A percentile compares a stretch with the other conserved stretches of the same genome.
Evolutionary conservation across 208 protist species (phyloP).

Genomic region (Trypanosoma platydactyli): DNA sequence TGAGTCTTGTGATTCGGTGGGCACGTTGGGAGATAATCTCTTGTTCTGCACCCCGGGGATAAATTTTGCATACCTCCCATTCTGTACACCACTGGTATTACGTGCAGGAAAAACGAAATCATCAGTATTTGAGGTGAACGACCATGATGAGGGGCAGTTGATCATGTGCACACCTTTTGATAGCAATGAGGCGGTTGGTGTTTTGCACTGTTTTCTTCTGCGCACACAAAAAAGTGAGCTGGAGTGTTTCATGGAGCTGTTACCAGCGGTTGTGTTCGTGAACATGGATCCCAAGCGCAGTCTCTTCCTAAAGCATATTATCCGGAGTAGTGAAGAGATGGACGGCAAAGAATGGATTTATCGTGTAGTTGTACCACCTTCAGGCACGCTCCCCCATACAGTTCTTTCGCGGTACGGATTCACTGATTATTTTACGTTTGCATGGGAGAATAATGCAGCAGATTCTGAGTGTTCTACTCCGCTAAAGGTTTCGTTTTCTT

Average conservation of each 20-base stretch:
- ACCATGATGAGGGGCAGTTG: constrained; percentile 13
- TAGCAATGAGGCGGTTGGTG: neutral
- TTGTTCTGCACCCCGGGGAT: constrained; percentile 9
- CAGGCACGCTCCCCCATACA: constrained; percentile 14
- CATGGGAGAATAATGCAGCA: constrained; percentile 14
- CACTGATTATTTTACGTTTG: constrained; percentile 44
- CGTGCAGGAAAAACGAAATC: constrained; percentile 5
- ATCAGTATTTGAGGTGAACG: constrained; percentile 22
- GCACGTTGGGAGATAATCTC: constrained; percentile 18
- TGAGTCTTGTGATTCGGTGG: constrained; percentile 25
- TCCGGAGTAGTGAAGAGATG: neutral
- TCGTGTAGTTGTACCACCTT: constrained; percentile 10
- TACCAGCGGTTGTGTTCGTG: constrained; percentile 20
- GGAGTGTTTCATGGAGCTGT: constrained; percentile 15
- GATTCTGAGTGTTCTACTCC: neutral
- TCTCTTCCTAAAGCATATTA: constrained; percentile 20
- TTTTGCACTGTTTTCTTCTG: constrained; percentile 24
- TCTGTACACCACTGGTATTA: constrained; percentile 16
- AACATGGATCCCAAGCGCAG: constrained; percentile 14
- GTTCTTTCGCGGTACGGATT: constrained; percentile 39
- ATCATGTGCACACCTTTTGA: constrained; percentile 5
- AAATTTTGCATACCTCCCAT: constrained; percentile 35
- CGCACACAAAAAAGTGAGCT: neutral
- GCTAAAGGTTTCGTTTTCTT: constrained; percentile 36
- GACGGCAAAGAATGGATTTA: constrained; percentile 6